Percentiles rank a stretch among this genome's conserved stretches.
Evolutionary conservation across 345 rosid species (phyloP).

Genomic region (Camelina hispida): DNA sequence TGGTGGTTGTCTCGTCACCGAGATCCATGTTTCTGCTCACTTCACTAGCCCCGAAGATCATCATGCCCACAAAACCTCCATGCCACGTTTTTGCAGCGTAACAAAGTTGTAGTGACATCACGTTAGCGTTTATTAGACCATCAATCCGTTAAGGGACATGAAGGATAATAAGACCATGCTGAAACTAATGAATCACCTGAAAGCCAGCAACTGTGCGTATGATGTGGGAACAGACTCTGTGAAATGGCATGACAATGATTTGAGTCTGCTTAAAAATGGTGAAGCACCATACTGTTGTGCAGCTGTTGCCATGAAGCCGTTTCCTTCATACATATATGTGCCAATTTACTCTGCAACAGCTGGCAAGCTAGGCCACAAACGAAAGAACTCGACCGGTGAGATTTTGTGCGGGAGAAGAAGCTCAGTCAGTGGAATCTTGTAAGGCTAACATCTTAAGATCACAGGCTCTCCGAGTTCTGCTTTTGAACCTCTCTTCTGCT

Average conservation of each 20-base stretch:
- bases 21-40: constrained; percentile 97
- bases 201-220: constrained; percentile 97
- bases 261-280: constrained; percentile 89
- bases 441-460: constrained; percentile 92
- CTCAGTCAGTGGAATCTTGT: constrained; percentile 94
- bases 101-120: constrained; percentile 66
- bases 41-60: constrained; percentile 98
- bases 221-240: constrained; percentile 88
- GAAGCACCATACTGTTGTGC: constrained; percentile 97
- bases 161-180: not conserved
- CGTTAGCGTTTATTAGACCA: constrained; percentile 25
- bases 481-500: constrained; percentile 80
- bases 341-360: constrained; percentile 89
- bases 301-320: constrained; percentile 98
- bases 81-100: constrained; percentile 98
- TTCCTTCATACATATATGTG: constrained; percentile 88
- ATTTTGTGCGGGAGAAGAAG: constrained; percentile 93
- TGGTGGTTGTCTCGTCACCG: constrained; percentile 95
- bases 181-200: constrained; percentile 61
- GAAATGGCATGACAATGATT: constrained; percentile 89
- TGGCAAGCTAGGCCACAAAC: constrained; percentile 98
- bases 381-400: constrained; percentile 97
- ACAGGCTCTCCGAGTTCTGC: constrained; percentile 97
- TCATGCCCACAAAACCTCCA: constrained; percentile 93
- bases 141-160: constrained; percentile 18